Percentiles rank a stretch among this genome's conserved stretches.
phyloP scores from a whole-genome alignment of 1,139 yeast species.

The Debaryomycetaceae sp. region DNA sequence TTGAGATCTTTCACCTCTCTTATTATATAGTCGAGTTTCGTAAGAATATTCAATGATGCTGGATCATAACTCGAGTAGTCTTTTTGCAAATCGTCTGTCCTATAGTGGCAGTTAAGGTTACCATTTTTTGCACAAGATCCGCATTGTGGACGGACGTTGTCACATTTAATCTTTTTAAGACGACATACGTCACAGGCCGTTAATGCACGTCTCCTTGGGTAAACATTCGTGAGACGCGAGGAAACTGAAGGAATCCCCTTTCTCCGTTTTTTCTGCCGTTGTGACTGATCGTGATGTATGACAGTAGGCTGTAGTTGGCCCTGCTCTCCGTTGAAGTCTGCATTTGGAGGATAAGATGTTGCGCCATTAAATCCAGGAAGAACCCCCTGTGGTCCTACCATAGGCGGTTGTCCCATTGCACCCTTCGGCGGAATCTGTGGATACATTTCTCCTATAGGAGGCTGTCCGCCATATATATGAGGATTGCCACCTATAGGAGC shows the following conservation, averaged over 20 bases:
- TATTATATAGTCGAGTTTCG: conserved; percentile 30
- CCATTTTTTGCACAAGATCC: conserved; percentile 45
- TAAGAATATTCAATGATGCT: conserved; percentile 22
- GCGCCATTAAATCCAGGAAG: not conserved
- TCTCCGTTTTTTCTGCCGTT: not conserved
- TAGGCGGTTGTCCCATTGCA: not conserved
- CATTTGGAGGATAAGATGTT: not conserved
- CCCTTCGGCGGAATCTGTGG: not conserved
- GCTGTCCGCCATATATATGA: not conserved
- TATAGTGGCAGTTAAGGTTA: conserved; percentile 28
- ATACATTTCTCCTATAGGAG: conserved; percentile 3
- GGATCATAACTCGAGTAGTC: conserved; percentile 25
- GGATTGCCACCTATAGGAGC: not conserved
- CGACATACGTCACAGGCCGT: conserved; percentile 52
- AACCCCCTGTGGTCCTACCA: not conserved
- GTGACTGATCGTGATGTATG: not conserved
- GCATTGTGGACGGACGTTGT: conserved; percentile 48
- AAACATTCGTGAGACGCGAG: not conserved
- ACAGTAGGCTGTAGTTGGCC: not conserved
- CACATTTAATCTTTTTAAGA: conserved; percentile 49
- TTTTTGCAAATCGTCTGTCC: conserved; percentile 25
- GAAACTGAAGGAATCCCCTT: not conserved
- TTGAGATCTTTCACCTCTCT: conserved; percentile 23
- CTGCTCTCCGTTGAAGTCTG: not conserved
- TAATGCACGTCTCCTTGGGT: conserved; percentile 33